phyloP scores from a whole-genome alignment of 1,284 basidiomycete species.

The Tilletia horrida region DNA sequence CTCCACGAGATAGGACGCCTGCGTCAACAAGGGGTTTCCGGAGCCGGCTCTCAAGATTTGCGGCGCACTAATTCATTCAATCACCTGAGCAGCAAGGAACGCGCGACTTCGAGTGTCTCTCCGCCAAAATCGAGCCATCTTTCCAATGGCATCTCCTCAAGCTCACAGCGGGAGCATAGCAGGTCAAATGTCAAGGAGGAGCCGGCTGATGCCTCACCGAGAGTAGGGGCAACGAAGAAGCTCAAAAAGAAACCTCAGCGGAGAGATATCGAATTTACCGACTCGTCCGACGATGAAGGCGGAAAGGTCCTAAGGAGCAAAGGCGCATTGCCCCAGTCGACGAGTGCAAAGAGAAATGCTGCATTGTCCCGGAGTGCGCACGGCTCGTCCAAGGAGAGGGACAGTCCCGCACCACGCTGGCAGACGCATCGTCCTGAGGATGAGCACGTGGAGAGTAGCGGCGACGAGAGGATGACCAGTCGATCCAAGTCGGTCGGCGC shows the following conservation, averaged over 20 bases:
- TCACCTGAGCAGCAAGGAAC: not conserved
- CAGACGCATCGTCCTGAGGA: too few relatives aligned
- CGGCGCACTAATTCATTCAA: conserved; percentile 5
- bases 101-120: not conserved
- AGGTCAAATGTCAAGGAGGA: not conserved
- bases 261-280: conserved; percentile 14
- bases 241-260: conserved; percentile 5
- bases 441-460: not conserved
- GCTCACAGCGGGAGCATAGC: not conserved
- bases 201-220: too few relatives aligned
- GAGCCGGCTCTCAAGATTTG: not conserved
- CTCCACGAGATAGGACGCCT: conserved; percentile 6
- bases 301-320: not conserved
- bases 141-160: not conserved
- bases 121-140: not conserved
- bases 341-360: not conserved
- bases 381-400: too few relatives aligned
- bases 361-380: not conserved
- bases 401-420: too few relatives aligned
- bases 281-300: conserved; percentile 8
- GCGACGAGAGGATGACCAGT: not conserved
- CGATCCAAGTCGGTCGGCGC: too few relatives aligned
- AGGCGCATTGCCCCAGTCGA: not conserved
- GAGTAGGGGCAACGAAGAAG: not conserved
- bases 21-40: not conserved